phyloP scores from a whole-genome alignment of 2,329 filamentous ascomycete species.

The Calonectria montana region DNA sequence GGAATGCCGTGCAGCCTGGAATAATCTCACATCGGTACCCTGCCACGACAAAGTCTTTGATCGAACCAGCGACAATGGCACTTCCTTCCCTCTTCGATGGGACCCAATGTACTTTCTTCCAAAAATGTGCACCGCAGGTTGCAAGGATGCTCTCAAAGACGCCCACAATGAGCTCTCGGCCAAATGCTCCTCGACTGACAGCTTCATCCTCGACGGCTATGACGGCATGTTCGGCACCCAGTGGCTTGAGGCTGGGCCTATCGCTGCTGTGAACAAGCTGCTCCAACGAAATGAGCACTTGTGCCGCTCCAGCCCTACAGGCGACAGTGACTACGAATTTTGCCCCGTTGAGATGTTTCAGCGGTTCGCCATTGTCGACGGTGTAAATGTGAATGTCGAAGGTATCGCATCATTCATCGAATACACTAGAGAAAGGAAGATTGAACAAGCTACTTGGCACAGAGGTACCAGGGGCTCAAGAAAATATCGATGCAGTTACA shows the following conservation, averaged over 20 bases:
- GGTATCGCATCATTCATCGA: neutral
- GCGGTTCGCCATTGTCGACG: neutral
- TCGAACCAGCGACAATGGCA: constrained; percentile 6
- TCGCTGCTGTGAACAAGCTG: constrained; percentile 3
- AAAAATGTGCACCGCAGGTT: neutral
- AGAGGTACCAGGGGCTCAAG: neutral
- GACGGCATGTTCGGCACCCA: neutral
- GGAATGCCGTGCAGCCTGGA: constrained; percentile 9
- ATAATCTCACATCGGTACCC: neutral
- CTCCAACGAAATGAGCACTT: neutral
- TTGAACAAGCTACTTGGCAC: neutral
- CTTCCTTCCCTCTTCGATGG: neutral
- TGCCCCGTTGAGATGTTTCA: constrained; percentile 6
- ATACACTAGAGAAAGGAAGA: neutral
- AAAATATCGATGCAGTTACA: neutral
- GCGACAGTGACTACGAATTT: constrained; percentile 3
- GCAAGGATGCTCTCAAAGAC: neutral
- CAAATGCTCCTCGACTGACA: constrained; percentile 2
- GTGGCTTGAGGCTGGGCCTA: neutral
- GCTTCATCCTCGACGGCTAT: constrained; percentile 1
- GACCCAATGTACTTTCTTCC: constrained; percentile 11
- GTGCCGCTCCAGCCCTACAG: neutral
- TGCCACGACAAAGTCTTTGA: constrained; percentile 17
- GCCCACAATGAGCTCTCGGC: neutral
- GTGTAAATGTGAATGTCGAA: neutral